A percentile compares a stretch with the other conserved stretches of the same genome.
Evolutionary conservation across 352 stramenopile genomes (phyloP).

Genomic region (Phytophthora cactorum): DNA sequence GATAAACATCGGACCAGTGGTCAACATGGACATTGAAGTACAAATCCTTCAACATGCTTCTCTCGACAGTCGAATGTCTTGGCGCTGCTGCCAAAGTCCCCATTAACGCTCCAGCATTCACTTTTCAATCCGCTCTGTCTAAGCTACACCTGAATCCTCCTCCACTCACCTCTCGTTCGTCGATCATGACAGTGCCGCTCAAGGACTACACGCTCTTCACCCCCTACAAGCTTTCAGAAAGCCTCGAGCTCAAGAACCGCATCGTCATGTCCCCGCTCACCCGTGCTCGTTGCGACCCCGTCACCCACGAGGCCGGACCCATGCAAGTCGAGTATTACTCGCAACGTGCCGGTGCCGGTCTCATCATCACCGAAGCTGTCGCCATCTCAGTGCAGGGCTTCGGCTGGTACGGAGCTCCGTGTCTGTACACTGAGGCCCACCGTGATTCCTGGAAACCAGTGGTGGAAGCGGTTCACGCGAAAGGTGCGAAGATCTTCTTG

Average conservation of each 20-base stretch:
- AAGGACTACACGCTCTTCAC: constrained; percentile 45
- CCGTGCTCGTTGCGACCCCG: constrained; percentile 27
- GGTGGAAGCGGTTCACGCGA: constrained; percentile 71
- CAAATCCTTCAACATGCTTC: constrained; percentile 29
- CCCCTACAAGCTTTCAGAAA: constrained; percentile 36
- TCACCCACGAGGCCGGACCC: constrained; percentile 31
- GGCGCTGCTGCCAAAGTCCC: background rate
- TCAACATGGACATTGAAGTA: constrained; percentile 28
- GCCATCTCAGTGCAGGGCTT: constrained; percentile 43
- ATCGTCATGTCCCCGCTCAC: constrained; percentile 50
- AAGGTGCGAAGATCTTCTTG: constrained; percentile 53
- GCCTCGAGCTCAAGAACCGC: constrained; percentile 46
- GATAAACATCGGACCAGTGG: constrained; percentile 15
- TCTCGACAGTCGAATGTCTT: constrained; percentile 5
- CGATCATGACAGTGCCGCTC: constrained; percentile 22
- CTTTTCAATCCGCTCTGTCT: constrained; percentile 18
- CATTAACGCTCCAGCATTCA: background rate
- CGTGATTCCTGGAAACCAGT: constrained; percentile 48
- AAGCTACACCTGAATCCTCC: background rate
- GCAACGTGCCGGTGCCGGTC: constrained; percentile 30
- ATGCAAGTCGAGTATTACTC: constrained; percentile 55
- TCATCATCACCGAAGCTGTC: constrained; percentile 40
- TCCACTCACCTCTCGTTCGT: background rate
- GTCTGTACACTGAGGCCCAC: constrained; percentile 55
- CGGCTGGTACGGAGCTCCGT: constrained; percentile 49